Conservation (phyloP, 2,329 filamentous ascomycete species). For the Proliferodiscus dingleyae region DNA sequence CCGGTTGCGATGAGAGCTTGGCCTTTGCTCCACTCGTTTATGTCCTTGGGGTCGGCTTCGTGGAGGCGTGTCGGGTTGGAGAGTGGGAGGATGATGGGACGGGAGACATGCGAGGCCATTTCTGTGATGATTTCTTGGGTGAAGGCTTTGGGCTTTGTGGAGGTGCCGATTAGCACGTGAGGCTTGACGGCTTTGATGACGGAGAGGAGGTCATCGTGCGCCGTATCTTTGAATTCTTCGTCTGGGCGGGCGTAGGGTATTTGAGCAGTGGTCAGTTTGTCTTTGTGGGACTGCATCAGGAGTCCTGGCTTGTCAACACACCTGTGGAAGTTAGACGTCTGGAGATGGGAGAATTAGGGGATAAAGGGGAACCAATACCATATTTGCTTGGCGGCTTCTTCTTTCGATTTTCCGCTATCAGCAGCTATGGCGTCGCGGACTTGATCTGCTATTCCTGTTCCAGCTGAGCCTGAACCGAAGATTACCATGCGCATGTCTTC, state of each 20-base stretch:
- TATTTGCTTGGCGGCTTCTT: slow-evolving; percentile 75
- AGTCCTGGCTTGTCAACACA: slow-evolving; percentile 78
- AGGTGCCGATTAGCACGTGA: slow-evolving; percentile 79
- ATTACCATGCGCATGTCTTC: slow-evolving; percentile 66
- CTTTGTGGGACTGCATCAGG: slow-evolving; percentile 56
- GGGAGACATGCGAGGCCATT: slow-evolving; percentile 68
- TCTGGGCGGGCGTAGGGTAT: slow-evolving; percentile 54
- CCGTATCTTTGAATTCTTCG: slow-evolving; percentile 55
- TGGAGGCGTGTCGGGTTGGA: slow-evolving; percentile 82
- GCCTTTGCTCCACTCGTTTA: slow-evolving; percentile 74
- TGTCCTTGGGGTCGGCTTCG: slow-evolving; percentile 72
- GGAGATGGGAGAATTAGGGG: not conserved
- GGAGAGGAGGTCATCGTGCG: slow-evolving; percentile 54
- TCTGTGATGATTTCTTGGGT: slow-evolving; percentile 66
- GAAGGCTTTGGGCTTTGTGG: slow-evolving; percentile 71
- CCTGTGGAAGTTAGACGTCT: slow-evolving; percentile 40
- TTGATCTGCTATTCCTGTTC: slow-evolving; percentile 81
- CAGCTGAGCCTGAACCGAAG: slow-evolving; percentile 78
- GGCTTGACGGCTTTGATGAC: slow-evolving; percentile 69
- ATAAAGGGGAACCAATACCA: slow-evolving; percentile 47
- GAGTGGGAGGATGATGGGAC: slow-evolving; percentile 75
- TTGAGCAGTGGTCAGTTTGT: slow-evolving; percentile 63
- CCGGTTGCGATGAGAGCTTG: slow-evolving; percentile 77
- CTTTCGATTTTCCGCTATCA: slow-evolving; percentile 59
- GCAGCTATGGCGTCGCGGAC: slow-evolving; percentile 73